phyloP scores from a whole-genome alignment of 2,329 filamentous ascomycete species.

The Trichophyton schoenleinii region DNA sequence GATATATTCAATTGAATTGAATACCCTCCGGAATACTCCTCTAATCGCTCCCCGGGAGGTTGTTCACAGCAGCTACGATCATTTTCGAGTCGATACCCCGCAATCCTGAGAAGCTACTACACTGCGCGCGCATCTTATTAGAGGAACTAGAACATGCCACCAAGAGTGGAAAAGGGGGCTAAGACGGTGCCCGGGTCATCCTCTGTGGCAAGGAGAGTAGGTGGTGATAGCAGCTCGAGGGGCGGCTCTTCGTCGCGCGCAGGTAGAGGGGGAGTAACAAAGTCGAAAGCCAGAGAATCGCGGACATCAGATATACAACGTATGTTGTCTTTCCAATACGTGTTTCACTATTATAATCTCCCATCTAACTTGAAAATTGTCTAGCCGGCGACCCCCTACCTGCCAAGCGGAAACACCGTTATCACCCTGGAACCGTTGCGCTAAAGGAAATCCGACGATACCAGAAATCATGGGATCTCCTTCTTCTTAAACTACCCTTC shows the following conservation, averaged over 20 bases:
- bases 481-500: slow-evolving; percentile 52
- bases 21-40: background rate
- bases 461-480: slow-evolving; percentile 76
- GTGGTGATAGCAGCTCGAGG: slow-evolving; percentile 2
- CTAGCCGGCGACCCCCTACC: slow-evolving; percentile 63
- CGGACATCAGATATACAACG: slow-evolving; percentile 27
- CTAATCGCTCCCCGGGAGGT: too few relatives aligned
- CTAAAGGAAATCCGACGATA: slow-evolving; percentile 84
- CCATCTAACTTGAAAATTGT: slow-evolving; percentile 6
- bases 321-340: slow-evolving; percentile 17
- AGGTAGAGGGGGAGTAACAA: slow-evolving; percentile 9
- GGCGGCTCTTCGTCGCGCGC: slow-evolving; percentile 8
- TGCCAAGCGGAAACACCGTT: slow-evolving; percentile 48
- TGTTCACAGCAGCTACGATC: background rate
- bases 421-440: slow-evolving; percentile 69
- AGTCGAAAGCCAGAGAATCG: slow-evolving; percentile 9
- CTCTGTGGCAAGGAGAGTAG: slow-evolving; percentile 6
- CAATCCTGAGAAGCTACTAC: background rate
- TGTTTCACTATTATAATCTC: background rate
- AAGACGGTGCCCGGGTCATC: slow-evolving; percentile 7
- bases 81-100: background rate
- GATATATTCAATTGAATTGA: background rate
- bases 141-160: slow-evolving; percentile 7
- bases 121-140: background rate
- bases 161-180: slow-evolving; percentile 8